Evolutionary conservation across 129 eudicot species (phyloP).

Genomic region (Saposhnikovia divaricata): DNA sequence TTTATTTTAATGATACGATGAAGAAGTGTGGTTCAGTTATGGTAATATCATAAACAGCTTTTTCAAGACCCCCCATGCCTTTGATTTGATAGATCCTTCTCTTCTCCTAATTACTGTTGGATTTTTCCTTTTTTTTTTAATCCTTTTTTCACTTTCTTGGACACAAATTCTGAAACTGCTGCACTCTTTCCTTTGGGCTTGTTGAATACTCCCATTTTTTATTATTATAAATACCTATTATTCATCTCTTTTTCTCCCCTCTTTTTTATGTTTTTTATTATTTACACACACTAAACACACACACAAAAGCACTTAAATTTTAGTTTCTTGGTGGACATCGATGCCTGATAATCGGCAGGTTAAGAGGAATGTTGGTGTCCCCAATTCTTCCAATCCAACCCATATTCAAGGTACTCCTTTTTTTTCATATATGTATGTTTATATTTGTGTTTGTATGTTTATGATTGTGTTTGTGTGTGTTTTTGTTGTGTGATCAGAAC

Average conservation of each 20-base stretch:
- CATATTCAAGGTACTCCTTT: slow-evolving; percentile 48
- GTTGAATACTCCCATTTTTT: slow-evolving; percentile 8
- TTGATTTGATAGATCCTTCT: slow-evolving; percentile 13
- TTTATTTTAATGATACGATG: slow-evolving; percentile 12
- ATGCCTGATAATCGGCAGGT: slow-evolving; percentile 74
- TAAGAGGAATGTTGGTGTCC: slow-evolving; percentile 51
- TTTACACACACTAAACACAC: slow-evolving; percentile 9
- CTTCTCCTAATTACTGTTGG: background rate
- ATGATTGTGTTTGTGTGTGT: background rate
- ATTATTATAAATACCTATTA: background rate
- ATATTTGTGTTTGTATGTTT: background rate
- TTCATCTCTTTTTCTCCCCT: background rate
- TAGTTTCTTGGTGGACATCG: slow-evolving; percentile 13
- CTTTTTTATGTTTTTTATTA: background rate
- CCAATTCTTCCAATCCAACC: slow-evolving; percentile 41
- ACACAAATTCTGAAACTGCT: slow-evolving; percentile 3
- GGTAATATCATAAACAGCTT: slow-evolving; percentile 11
- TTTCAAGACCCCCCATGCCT: slow-evolving; percentile 3
- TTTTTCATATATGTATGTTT: background rate
- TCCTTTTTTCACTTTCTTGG: background rate
- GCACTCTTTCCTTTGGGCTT: slow-evolving; percentile 13
- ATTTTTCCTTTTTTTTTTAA: slow-evolving; percentile 6
- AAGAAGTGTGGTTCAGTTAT: slow-evolving; percentile 10
- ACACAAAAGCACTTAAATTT: slow-evolving; percentile 1
- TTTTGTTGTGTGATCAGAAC: background rate